Base-by-base conservation (phyloP, 1,284 basidiomycete genomes). In the Cryptococcus maquisensis region DNA sequence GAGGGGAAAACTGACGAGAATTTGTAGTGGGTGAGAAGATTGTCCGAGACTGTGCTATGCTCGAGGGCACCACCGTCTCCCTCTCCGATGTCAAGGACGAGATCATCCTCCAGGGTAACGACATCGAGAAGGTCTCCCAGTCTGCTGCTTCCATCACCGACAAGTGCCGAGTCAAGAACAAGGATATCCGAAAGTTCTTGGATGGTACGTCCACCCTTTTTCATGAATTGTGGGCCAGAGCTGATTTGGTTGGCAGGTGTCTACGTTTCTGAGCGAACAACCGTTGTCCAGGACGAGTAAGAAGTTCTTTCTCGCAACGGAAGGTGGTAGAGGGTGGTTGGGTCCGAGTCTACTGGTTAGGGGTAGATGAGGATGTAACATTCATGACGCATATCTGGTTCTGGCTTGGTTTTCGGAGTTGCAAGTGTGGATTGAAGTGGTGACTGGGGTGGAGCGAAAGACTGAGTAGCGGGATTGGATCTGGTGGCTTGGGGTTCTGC, bases 61-160 rank as follows among this genome's bases (percentile, higher is more conserved):
- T 95, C 70, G 83, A 84, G 45, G 96, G 96, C 66, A 90, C 95
- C 53, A 86, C 81, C 47, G 81, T 98, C 72, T 74, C 83, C 47
- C 92, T 98, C 78, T 96, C 93, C 63, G 93, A 93, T 80, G 81
- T 86, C 55, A 99, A 99, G 83, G 96, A 98, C 68, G 92, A 96
- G 80, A 81, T 96, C 65, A 86, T 93, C 69, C 79, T 96, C 44
- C 85, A 90, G 79, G 94, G 93, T 55, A 93, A 94, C 76, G 96
- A 98, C 77, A 83, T 98, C 61, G 87, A 96, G 77, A 89, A 87
- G 68, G 93, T 98, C 56, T 96, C 93, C 40, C 93, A 96, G 79
- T 95, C 92, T 62, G 93, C 94, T 58, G 94, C 93, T 49, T 90
- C 90, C 44, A 96, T 97, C 76, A 94, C 96, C 77, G 92, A 92